Conservation (phyloP, 1,139 yeast genomes). For the Pichia sp. region DNA sequence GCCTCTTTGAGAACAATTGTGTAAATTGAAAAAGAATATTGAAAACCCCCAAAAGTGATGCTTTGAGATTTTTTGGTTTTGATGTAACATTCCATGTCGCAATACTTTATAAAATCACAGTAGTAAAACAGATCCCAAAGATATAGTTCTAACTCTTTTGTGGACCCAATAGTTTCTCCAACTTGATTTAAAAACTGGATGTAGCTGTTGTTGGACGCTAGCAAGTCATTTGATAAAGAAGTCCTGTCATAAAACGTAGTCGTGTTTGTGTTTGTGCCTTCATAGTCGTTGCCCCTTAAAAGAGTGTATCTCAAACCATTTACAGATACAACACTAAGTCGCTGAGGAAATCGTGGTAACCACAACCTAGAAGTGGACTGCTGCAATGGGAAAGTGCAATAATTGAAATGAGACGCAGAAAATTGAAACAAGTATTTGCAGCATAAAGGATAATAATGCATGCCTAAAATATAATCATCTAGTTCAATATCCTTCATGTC, state of each 20-base stretch:
- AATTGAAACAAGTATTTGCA: constrained; percentile 11
- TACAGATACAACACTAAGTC: not conserved
- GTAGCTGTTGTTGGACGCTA: not conserved
- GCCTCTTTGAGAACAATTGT: constrained; percentile 10
- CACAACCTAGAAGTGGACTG: not conserved
- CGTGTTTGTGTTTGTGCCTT: not conserved
- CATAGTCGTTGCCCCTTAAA: not conserved
- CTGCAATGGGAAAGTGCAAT: too few relatives aligned
- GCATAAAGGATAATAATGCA: constrained; percentile 30
- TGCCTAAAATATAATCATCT: constrained; percentile 26
- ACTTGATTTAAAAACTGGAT: not conserved
- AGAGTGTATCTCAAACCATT: not conserved
- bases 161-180: not conserved
- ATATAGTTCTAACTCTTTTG: constrained; percentile 10
- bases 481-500: constrained; percentile 24
- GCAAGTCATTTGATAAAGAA: not conserved
- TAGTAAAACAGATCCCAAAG: constrained; percentile 15
- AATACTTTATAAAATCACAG: constrained; percentile 4
- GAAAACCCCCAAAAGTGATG: too few relatives aligned
- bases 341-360: constrained; percentile 5
- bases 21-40: too few relatives aligned
- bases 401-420: constrained; percentile 7
- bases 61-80: constrained; percentile 11
- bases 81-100: constrained; percentile 7
- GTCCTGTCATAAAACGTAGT: not conserved